Evolutionary conservation across 1,139 yeast species (phyloP).

Genomic region (Blastobotrys aristatus): DNA sequence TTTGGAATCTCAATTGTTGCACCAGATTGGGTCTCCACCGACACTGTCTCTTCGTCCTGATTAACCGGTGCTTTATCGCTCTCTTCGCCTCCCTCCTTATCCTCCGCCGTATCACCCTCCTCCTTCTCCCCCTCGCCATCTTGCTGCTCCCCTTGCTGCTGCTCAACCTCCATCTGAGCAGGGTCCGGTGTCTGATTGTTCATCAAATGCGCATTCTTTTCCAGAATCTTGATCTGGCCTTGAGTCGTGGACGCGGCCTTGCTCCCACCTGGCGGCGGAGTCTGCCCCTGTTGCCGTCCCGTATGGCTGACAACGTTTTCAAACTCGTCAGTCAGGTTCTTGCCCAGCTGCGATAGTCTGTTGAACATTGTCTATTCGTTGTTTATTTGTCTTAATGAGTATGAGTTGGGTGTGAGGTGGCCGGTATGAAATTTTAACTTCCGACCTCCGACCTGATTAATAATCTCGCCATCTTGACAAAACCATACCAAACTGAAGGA

Average conservation of each 20-base stretch:
- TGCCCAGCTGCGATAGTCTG: slow-evolving; percentile 54
- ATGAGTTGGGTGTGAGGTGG: background rate
- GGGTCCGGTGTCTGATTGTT: slow-evolving; percentile 30
- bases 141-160: background rate
- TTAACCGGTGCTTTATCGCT: background rate
- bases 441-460: background rate
- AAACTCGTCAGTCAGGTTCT: slow-evolving; percentile 61
- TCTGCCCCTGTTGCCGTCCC: background rate
- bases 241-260: slow-evolving; percentile 9
- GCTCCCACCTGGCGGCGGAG: background rate
- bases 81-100: background rate
- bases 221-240: slow-evolving; percentile 25
- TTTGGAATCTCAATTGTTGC: slow-evolving; percentile 41
- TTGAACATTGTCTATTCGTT: slow-evolving; percentile 45
- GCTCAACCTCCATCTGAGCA: slow-evolving; percentile 20
- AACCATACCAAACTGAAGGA: too few species aligned
- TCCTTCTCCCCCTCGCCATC: background rate
- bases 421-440: background rate
- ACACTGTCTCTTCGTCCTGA: background rate
- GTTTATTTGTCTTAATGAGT: background rate
- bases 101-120: background rate
- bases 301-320: slow-evolving; percentile 31
- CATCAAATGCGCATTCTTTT: slow-evolving; percentile 28
- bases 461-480: too few species aligned
- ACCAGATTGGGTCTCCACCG: slow-evolving; percentile 6